A percentile compares a stretch with the other conserved stretches of the same genome.
phyloP scores from a whole-genome alignment of 495 filamentous ascomycete genomes.

The Filosporella fistucella region DNA sequence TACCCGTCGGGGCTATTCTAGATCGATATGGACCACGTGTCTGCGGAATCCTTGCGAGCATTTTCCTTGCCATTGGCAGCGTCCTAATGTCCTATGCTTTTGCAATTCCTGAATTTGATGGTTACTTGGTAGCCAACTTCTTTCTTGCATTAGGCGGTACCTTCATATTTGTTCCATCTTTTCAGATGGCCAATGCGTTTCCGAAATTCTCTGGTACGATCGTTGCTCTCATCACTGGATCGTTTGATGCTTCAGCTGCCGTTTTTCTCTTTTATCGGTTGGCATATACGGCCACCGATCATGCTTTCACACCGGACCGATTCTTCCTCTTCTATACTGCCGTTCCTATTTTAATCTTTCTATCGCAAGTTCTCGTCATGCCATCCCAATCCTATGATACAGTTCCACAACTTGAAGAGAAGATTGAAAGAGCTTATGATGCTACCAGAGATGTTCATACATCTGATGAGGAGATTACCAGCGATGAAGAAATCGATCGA shows the following conservation, averaged over 20 bases:
- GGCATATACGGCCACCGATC: slow-evolving; percentile 56
- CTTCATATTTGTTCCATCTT: slow-evolving; percentile 85
- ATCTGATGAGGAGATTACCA: slow-evolving; percentile 34
- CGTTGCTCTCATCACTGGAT: slow-evolving; percentile 78
- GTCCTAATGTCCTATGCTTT: slow-evolving; percentile 64
- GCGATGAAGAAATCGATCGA: slow-evolving; percentile 32
- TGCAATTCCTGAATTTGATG: slow-evolving; percentile 56
- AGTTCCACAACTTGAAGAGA: slow-evolving; percentile 74
- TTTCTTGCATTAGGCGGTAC: slow-evolving; percentile 81
- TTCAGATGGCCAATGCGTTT: slow-evolving; percentile 89
- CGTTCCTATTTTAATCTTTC: slow-evolving; percentile 64
- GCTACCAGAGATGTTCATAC: slow-evolving; percentile 31
- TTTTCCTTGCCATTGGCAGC: slow-evolving; percentile 63
- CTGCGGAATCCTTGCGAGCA: slow-evolving; percentile 64
- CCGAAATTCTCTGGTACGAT: slow-evolving; percentile 80
- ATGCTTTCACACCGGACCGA: slow-evolving; percentile 55
- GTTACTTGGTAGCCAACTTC: slow-evolving; percentile 71
- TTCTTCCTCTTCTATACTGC: slow-evolving; percentile 77
- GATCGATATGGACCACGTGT: slow-evolving; percentile 79
- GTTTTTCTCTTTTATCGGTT: slow-evolving; percentile 82
- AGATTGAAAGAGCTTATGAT: slow-evolving; percentile 51
- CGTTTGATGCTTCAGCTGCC: slow-evolving; percentile 84
- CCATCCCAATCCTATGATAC: slow-evolving; percentile 81
- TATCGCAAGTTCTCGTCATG: slow-evolving; percentile 70
- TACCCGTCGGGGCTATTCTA: slow-evolving; percentile 80